Evolutionary conservation across 1,284 basidiomycete species (phyloP).

Genomic region (Peniophora sp.): DNA sequence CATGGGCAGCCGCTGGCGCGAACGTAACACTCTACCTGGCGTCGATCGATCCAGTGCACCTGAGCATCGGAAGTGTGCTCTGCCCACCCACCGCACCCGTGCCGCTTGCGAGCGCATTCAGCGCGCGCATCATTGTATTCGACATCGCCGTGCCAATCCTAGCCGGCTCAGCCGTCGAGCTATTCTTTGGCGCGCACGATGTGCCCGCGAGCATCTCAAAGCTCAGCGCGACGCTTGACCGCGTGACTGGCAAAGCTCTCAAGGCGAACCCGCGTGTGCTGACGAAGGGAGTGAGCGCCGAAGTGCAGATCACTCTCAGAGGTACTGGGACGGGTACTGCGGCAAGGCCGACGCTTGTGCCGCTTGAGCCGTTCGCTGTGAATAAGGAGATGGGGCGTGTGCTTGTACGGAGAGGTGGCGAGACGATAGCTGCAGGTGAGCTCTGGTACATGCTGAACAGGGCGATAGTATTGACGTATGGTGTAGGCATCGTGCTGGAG

Average conservation of each 20-base stretch:
- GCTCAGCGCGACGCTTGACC: conserved; percentile 73
- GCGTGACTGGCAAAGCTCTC: conserved; percentile 64
- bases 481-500: conserved; percentile 12
- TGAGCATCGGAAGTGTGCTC: conserved; percentile 85
- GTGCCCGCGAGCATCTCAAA: conserved; percentile 84
- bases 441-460: conserved; percentile 1
- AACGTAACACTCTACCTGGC: conserved; percentile 85
- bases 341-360: conserved; percentile 52
- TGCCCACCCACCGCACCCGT: conserved; percentile 70
- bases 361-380: conserved; percentile 78
- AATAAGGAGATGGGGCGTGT: conserved; percentile 98
- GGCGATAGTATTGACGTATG: background rate
- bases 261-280: conserved; percentile 85
- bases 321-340: conserved; percentile 41
- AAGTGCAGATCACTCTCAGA: conserved; percentile 77
- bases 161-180: conserved; percentile 79
- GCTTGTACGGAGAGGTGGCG: conserved; percentile 80
- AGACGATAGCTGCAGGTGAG: conserved; percentile 90
- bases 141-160: conserved; percentile 89
- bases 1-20: conserved; percentile 88
- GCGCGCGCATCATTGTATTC: conserved; percentile 89
- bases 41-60: conserved; percentile 79
- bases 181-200: conserved; percentile 93
- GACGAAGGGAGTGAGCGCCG: conserved; percentile 76
- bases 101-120: conserved; percentile 72